Base-by-base conservation (phyloP, 2,329 filamentous ascomycete species). In the Colletotrichum gigasporum region DNA sequence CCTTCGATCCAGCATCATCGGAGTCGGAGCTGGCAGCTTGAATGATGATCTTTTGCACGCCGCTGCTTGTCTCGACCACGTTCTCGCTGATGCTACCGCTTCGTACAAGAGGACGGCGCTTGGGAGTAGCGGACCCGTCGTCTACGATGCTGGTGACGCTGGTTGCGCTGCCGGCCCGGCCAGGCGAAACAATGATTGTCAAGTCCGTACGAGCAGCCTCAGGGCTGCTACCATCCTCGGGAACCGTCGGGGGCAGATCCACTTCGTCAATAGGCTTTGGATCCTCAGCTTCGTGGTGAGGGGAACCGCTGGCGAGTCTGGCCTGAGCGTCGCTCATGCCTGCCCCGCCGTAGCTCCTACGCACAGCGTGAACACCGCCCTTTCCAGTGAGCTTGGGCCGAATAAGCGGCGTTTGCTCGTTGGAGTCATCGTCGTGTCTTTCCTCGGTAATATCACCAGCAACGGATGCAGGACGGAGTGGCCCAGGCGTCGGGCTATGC, bases 311-410 rank as follows among this genome's bases (percentile, higher is more conserved):
- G 12, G 66, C 61, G 39, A 68, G 64, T 20, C 66, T 64, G 4
- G 34, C 35, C 47, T 68, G 66, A 14, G 64, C 47, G 3, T 64
- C 58, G 22, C 66, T 68, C 66, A 55, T 61, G 24, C 64, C 59
- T 10, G 55, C 60, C 3, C 51, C 66, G 47, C 64, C 60, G 41
- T 68, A 68, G 35, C 66, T 68, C 54, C 52, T 68, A 42, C 66
- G 66, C 1, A 68, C 61, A 9, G 66, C 66, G 12, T 68, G 59
- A 3, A 65, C 66, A n/a, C 64, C 66, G 24, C 67, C 66, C 41
- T 69, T 71, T 11, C 72, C 73, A 47, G 74, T 74, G 12, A 59
- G 41, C 48, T 18, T 70, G 28, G 26, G 68, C n/a, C 58, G 41
- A 18, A 68, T 57, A 9, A 68, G 66, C n/a, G 66, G 66, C 3